Conservation (phyloP, 805 yeast species). For the Vanderwaltozyma verrucispora region DNA sequence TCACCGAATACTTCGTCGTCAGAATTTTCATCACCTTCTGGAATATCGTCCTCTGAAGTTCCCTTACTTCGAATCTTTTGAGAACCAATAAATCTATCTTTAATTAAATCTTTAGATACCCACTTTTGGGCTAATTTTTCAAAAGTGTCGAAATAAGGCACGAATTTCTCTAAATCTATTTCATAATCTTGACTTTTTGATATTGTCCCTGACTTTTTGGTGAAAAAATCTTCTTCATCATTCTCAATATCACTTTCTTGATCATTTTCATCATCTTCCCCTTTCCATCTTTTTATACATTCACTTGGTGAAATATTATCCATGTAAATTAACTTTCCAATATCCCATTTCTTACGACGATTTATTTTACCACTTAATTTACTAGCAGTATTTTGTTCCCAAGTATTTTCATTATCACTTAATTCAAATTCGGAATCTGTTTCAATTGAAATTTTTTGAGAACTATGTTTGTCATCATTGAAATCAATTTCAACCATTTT, state of each 20-base stretch:
- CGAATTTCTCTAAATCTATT: constrained; percentile 26
- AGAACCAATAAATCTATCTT: constrained; percentile 24
- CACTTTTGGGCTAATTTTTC: constrained; percentile 25
- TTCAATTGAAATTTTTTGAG: constrained; percentile 34
- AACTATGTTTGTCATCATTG: constrained; percentile 24
- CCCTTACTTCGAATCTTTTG: constrained; percentile 25
- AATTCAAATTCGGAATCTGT: constrained; percentile 44
- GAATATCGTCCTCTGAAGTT: constrained; percentile 20
- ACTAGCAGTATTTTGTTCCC: constrained; percentile 42
- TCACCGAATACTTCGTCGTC: constrained; percentile 46
- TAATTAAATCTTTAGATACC: constrained; percentile 21
- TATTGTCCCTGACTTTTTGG: constrained; percentile 34
- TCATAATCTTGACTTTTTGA: constrained; percentile 5
- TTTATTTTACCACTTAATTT: constrained; percentile 44
- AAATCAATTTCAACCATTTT: constrained; percentile 41
- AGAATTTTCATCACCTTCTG: constrained; percentile 31
- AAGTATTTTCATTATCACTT: constrained; percentile 30
- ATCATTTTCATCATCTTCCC: constrained; percentile 37
- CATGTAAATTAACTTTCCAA: constrained; percentile 71
- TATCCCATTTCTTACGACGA: constrained; percentile 56
- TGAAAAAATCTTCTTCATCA: constrained; percentile 39
- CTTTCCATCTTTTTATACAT: constrained; percentile 61
- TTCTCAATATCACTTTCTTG: constrained; percentile 33
- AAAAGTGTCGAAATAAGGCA: constrained; percentile 28
- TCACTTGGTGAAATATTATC: constrained; percentile 66